phyloP scores from a whole-genome alignment of 331 rosid genomes.

The Malus hybrid region DNA sequence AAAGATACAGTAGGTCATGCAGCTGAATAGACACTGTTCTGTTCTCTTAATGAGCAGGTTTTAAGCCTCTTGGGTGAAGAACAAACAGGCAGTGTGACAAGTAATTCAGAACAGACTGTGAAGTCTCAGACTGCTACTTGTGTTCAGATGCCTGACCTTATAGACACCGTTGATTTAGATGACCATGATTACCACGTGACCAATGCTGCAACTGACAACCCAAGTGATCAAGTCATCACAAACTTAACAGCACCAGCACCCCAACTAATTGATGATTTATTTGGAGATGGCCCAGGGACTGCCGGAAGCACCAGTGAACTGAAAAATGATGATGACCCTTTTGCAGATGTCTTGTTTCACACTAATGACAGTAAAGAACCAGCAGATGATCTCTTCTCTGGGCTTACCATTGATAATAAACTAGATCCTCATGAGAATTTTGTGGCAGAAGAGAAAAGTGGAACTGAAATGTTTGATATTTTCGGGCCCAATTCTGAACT shows the following conservation, averaged over 20 bases:
- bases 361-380: conserved; percentile 46
- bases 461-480: conserved; percentile 55
- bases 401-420: conserved; percentile 60
- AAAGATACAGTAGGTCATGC: background rate
- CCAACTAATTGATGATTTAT: conserved; percentile 75
- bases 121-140: conserved; percentile 31
- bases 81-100: conserved; percentile 34
- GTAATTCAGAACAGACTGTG: conserved; percentile 43
- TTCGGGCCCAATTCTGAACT: conserved; percentile 48
- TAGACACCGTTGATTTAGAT: conserved; percentile 71
- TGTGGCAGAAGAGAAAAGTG: conserved; percentile 27
- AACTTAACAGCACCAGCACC: conserved; percentile 34
- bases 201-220: conserved; percentile 25
- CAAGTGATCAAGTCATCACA: conserved; percentile 31
- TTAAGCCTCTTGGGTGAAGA: conserved; percentile 67
- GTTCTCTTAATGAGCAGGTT: conserved; percentile 52
- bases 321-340: conserved; percentile 77
- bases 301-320: conserved; percentile 32
- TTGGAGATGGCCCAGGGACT: conserved; percentile 58
- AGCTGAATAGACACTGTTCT: background rate
- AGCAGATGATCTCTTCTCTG: conserved; percentile 72
- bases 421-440: conserved; percentile 28
- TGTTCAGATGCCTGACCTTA: conserved; percentile 71
- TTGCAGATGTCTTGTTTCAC: conserved; percentile 85
- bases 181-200: conserved; percentile 14